Base-by-base conservation (phyloP, 2,329 filamentous ascomycete species). In the Byssothecium circinans region DNA sequence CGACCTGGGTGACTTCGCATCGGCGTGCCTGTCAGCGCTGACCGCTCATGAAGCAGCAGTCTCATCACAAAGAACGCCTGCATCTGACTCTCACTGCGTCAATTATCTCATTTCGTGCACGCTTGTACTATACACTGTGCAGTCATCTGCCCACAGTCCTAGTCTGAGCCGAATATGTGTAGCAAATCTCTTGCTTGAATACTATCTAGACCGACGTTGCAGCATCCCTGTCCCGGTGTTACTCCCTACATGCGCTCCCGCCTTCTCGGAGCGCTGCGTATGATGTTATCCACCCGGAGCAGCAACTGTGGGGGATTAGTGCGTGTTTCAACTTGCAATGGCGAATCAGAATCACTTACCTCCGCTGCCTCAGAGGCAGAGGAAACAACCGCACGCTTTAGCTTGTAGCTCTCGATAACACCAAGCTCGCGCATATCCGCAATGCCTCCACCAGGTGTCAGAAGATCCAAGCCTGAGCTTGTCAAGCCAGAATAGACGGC, bases 361-460 rank as follows among this genome's bases (percentile, higher is more conserved):
- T 99, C 94, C 57, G 94, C 91, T 54, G 94, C 94, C 76, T 99
- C 94, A 49, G 90, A 95, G 18, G 94, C 94, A 52, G 91, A 96
- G 43, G 88, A 95, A 42, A 99, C 94, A 45, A 99, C 94, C n/a
- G 94, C 94, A 70, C 85, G 87, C 83, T 99, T 99, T 70, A 99
- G 77, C 81, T 99, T 99, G 81, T 96, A 97, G 73, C 90, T 95
- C 78, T 99, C 94, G 59, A 99, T 87, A 22, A 99, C 91, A 36
- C 94, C 94, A 39, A 95, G 71, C 64, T 99, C 90, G 44, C 92
- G 83, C 94, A 99, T 99, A 67, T 99, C 94, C 11, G 89, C 82
- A 65, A 99, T 90, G 36, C 91, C 91, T 50, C 94, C 94, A 33
- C 94, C 92, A 2, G 92, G 91, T 1, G 87, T 90, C 75, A 88